Conservation (phyloP, 352 stramenopile genomes). For the Thalassiosira allenii region DNA sequence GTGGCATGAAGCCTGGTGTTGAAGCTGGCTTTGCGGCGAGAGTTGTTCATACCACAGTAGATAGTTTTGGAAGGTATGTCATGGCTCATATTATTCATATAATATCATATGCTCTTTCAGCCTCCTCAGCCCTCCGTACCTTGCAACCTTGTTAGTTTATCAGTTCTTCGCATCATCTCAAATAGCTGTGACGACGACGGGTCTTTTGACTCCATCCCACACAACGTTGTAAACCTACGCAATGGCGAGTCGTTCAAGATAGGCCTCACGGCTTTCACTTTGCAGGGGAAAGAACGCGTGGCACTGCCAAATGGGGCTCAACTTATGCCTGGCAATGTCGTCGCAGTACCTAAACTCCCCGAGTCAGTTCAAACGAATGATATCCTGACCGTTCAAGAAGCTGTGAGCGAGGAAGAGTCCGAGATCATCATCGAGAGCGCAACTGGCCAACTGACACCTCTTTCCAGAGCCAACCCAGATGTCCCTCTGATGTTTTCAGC, state of each 20-base stretch:
- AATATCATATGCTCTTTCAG: too few species aligned
- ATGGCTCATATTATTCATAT: too few species aligned
- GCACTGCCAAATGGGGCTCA: constrained; percentile 18
- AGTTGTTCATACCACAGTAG: constrained; percentile 46
- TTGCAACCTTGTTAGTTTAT: too few species aligned
- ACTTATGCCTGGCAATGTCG: constrained; percentile 46
- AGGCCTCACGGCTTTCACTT: constrained; percentile 31
- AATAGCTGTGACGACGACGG: constrained; percentile 25
- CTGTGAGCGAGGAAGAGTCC: constrained; percentile 34
- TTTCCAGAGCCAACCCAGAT: constrained; percentile 24
- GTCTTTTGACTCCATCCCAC: constrained; percentile 38
- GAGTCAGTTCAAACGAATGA: constrained; percentile 46
- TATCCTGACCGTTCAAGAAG: constrained; percentile 37
- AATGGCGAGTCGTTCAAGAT: constrained; percentile 45
- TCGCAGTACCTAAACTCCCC: constrained; percentile 47
- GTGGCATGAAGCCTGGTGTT: constrained; percentile 27
- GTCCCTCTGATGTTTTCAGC: constrained; percentile 45
- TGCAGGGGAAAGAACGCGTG: constrained; percentile 48
- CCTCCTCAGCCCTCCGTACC: too few species aligned
- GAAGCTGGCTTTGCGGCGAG: constrained; percentile 52
- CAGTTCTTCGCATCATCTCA: constrained; percentile 43
- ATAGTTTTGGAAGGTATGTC: constrained; percentile 51
- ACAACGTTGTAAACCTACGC: constrained; percentile 44
- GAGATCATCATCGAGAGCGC: constrained; percentile 41
- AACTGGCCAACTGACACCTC: constrained; percentile 30